Evolutionary conservation across 1,284 basidiomycete genomes (phyloP).

Genomic region (Moniliophthora roreri): DNA sequence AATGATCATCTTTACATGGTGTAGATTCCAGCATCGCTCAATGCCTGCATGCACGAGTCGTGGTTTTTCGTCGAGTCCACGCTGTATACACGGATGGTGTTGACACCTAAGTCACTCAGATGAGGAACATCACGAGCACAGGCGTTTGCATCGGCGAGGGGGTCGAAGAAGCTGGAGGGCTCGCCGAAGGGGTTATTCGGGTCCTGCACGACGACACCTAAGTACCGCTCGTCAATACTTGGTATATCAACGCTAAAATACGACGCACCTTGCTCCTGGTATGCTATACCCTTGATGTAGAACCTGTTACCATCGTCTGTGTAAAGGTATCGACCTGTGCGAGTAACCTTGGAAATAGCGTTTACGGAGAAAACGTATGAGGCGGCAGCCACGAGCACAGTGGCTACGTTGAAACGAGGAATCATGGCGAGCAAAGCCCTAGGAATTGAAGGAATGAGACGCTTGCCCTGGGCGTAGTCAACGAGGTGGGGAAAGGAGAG

Average conservation of each 20-base stretch:
- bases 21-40: constrained; percentile 84
- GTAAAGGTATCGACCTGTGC: constrained; percentile 80
- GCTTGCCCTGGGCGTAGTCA: not conserved
- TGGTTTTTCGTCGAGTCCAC: constrained; percentile 84
- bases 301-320: constrained; percentile 71
- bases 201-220: constrained; percentile 46
- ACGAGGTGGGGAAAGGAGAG: not conserved
- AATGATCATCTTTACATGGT: constrained; percentile 60
- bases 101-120: constrained; percentile 69
- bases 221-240: constrained; percentile 7
- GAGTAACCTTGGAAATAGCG: constrained; percentile 60
- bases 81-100: constrained; percentile 82
- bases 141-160: constrained; percentile 64
- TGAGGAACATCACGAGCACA: constrained; percentile 82
- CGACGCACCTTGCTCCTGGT: constrained; percentile 78
- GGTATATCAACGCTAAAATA: constrained; percentile 5
- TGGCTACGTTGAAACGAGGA: not conserved
- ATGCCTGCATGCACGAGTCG: constrained; percentile 79
- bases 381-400: constrained; percentile 10
- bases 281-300: constrained; percentile 90
- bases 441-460: not conserved
- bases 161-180: constrained; percentile 75
- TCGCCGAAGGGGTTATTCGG: constrained; percentile 76
- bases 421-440: not conserved
- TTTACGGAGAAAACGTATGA: constrained; percentile 31